phyloP scores from a whole-genome alignment of 495 filamentous ascomycete species.

The Penicillium argentinense region DNA sequence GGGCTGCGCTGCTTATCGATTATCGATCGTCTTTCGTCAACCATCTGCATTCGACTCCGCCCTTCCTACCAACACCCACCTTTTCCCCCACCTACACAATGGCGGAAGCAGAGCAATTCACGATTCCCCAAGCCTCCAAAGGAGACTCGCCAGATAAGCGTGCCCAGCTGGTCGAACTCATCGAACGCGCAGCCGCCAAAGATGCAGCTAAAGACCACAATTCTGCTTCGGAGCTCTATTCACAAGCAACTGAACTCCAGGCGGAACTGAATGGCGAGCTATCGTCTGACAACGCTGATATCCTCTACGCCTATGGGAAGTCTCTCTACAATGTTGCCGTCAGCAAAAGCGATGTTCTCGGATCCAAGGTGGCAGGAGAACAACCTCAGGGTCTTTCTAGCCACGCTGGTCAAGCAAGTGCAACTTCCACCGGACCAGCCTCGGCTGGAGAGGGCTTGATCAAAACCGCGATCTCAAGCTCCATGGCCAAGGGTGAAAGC shows the following conservation, averaged over 20 bases:
- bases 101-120: slow-evolving; percentile 17
- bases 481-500: slow-evolving; percentile 31
- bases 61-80: background rate
- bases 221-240: slow-evolving; percentile 80
- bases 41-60: background rate
- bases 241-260: slow-evolving; percentile 85
- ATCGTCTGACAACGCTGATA: slow-evolving; percentile 82
- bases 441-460: slow-evolving; percentile 22
- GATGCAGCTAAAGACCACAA: slow-evolving; percentile 86
- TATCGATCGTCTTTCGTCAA: slow-evolving; percentile 1
- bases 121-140: slow-evolving; percentile 8
- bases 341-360: slow-evolving; percentile 90
- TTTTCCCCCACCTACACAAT: slow-evolving; percentile 13
- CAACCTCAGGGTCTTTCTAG: slow-evolving; percentile 43
- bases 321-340: slow-evolving; percentile 90
- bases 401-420: slow-evolving; percentile 13
- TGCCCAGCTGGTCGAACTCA: slow-evolving; percentile 45
- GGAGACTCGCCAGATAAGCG: slow-evolving; percentile 16
- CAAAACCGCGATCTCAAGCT: slow-evolving; percentile 28
- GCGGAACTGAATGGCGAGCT: slow-evolving; percentile 90
- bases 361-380: slow-evolving; percentile 72
- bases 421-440: slow-evolving; percentile 15
- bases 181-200: slow-evolving; percentile 60
- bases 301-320: slow-evolving; percentile 91
- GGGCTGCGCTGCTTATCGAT: slow-evolving; percentile 8